Percentiles rank a stretch among this genome's conserved stretches.
These are phyloP conservation scores for Ophidiomyces ophidiicola DNA, from an alignment of 2,329 filamentous ascomycete genomes.

Conservation along the genomic window DNA sequence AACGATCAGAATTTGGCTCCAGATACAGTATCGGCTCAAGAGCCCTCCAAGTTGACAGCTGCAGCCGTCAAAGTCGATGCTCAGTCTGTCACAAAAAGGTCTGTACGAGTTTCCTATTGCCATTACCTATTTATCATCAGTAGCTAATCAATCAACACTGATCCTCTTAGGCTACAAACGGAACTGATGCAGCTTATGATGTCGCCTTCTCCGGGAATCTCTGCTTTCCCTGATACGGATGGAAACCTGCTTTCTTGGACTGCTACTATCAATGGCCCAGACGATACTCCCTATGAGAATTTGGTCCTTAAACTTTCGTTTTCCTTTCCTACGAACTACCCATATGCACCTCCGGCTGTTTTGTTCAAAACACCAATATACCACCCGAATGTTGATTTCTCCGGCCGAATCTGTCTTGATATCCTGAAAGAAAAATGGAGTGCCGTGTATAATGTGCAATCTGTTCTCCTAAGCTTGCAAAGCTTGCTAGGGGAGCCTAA, in stretches of 20 bases:
- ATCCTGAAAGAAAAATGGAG: conserved; percentile 99
- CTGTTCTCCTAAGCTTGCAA: conserved; percentile 82
- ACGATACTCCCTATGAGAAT: conserved; percentile 78
- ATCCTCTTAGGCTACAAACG: conserved; percentile 62
- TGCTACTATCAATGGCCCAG: conserved; percentile 82
- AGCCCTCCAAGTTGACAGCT: conserved; percentile 49
- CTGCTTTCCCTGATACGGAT: conserved; percentile 82
- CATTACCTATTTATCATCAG: neutral
- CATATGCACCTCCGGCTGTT: conserved; percentile 79
- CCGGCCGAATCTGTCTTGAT: conserved; percentile 89
- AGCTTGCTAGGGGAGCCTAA: conserved; percentile 94
- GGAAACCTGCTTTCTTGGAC: conserved; percentile 88
- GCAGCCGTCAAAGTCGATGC: conserved; percentile 50
- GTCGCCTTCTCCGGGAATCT: conserved; percentile 81
- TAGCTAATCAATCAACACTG: neutral
- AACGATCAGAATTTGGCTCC: conserved; percentile 59
- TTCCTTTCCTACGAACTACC: conserved; percentile 82
- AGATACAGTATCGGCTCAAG: conserved; percentile 39
- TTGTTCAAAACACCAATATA: conserved; percentile 98
- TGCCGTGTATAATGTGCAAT: conserved; percentile 91
- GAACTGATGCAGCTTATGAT: conserved; percentile 99
- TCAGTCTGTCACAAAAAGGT: conserved; percentile 70
- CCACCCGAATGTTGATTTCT: conserved; percentile 97
- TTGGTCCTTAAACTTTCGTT: conserved; percentile 88
- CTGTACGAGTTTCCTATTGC: conserved; percentile 19